Evolutionary conservation across 192 early-diverging fungal genomes (phyloP).

Genomic region (Podila epigama): DNA sequence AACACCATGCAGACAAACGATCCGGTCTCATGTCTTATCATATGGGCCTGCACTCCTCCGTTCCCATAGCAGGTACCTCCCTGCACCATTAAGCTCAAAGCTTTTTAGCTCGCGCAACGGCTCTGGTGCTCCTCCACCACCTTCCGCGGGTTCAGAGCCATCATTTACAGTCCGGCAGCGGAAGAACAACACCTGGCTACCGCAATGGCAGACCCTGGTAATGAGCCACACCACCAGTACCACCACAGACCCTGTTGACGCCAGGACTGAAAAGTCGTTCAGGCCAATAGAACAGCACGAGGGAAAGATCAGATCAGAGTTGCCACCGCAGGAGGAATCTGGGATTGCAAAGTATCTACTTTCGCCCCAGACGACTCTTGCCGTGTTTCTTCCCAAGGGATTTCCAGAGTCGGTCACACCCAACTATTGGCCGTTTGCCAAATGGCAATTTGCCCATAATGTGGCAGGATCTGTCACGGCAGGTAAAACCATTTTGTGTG

Average conservation of each 20-base stretch:
- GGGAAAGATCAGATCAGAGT: background rate
- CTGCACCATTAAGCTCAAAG: too few species aligned
- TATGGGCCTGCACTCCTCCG: too few species aligned
- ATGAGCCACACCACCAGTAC: background rate
- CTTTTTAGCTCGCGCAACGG: background rate
- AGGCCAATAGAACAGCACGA: background rate
- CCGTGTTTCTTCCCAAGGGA: conserved; percentile 78
- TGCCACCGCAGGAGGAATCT: conserved; percentile 5
- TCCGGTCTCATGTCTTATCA: too few species aligned
- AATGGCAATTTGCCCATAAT: conserved; percentile 84
- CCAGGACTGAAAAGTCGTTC: background rate
- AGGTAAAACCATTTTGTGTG: conserved; percentile 32
- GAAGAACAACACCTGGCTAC: background rate
- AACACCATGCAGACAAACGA: too few species aligned
- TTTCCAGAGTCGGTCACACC: conserved; percentile 76
- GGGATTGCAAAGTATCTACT: conserved; percentile 6
- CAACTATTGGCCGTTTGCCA: conserved; percentile 76
- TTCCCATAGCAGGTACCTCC: too few species aligned
- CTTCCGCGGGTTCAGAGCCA: background rate
- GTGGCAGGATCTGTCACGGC: conserved; percentile 80
- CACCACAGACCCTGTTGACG: too few species aligned
- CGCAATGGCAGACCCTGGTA: background rate
- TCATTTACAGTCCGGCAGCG: background rate
- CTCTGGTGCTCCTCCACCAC: too few species aligned
- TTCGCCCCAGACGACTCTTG: conserved; percentile 36